Evolutionary conservation across 345 rosid genomes (phyloP), one percentile per base, ranked within the genome.

Genomic region (Sisymbrium altissimum): DNA sequence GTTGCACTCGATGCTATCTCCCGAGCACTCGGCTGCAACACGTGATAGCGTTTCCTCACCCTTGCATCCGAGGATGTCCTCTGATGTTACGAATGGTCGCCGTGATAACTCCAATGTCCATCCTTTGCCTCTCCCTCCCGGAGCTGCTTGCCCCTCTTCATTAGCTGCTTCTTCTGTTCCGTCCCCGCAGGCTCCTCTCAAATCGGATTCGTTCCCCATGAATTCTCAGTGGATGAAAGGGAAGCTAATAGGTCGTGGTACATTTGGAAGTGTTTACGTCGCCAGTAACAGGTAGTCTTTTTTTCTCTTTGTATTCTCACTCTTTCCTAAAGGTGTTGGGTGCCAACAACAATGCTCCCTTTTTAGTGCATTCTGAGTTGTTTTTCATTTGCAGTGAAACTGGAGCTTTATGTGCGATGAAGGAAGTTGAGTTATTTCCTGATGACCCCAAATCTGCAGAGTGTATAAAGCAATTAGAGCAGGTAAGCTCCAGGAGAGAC

Each of bases 161-260:
- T 69, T 88, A 70, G 18, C 83, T 67, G 6, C 87, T 68, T 43
- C 82, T 21, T 54, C 82, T 18, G 40, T 72, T 74, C 56, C 57
- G 6, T 67, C 8, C 49, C 64, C 81, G 19, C 88, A 80, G 50
- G 70, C 74, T 78, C 52, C 83, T 18, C 55, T 72, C 32, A 91
- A 83, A 78, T 46, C 75, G 33, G 97, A 91, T 68, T 54, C 80
- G 0, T 58, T 79, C 29, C 84, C 81, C 0, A 80, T 85, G 83
- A 89, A 86, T 68, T 71, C 83, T 46, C 86, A 81, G 57, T 95
- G 99, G 99, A 84, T 84, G 79, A 95, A 92, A 54, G 99, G 99
- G 67, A 95, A 86, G 84, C 90, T 90, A n/a, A 92, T 95, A 72
- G 97, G 99, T 36, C 97, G 99, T 64, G 99, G 99, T 49, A 92